Evolutionary conservation across 495 filamentous ascomycete genomes (phyloP).

Genomic region (Penicillium antarcticum): DNA sequence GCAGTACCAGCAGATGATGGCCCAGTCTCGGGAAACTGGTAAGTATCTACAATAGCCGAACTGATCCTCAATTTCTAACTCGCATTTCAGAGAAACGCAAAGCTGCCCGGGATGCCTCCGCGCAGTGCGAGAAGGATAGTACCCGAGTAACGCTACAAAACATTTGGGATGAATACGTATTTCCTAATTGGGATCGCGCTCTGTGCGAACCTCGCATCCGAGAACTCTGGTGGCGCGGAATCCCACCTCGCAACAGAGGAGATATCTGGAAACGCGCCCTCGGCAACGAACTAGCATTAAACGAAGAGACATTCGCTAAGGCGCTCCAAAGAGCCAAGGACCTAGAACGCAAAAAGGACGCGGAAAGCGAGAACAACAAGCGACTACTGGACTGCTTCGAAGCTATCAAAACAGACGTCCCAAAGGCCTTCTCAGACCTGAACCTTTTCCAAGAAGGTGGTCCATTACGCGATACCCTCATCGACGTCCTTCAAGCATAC

Average conservation of each 20-base stretch:
- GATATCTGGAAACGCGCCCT: slow-evolving; percentile 82
- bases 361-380: slow-evolving; percentile 47
- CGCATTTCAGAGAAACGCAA: slow-evolving; percentile 40
- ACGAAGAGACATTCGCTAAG: slow-evolving; percentile 70
- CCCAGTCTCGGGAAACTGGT: slow-evolving; percentile 69
- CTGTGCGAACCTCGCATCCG: slow-evolving; percentile 71
- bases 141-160: slow-evolving; percentile 59
- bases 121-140: slow-evolving; percentile 61
- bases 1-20: slow-evolving; percentile 95
- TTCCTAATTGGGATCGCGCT: slow-evolving; percentile 80
- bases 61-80: neutral
- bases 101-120: slow-evolving; percentile 47
- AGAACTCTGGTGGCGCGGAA: slow-evolving; percentile 92
- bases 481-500: slow-evolving; percentile 85
- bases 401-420: slow-evolving; percentile 66
- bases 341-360: slow-evolving; percentile 48
- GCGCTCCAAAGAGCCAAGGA: slow-evolving; percentile 74
- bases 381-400: slow-evolving; percentile 59
- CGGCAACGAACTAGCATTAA: slow-evolving; percentile 82
- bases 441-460: slow-evolving; percentile 77
- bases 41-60: slow-evolving; percentile 13
- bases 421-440: slow-evolving; percentile 72
- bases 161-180: slow-evolving; percentile 85
- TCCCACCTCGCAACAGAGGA: slow-evolving; percentile 77
- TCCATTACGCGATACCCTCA: slow-evolving; percentile 70